Conservation (phyloP, 176 grass and related monocot species). For the Rhynchospora pubera region DNA sequence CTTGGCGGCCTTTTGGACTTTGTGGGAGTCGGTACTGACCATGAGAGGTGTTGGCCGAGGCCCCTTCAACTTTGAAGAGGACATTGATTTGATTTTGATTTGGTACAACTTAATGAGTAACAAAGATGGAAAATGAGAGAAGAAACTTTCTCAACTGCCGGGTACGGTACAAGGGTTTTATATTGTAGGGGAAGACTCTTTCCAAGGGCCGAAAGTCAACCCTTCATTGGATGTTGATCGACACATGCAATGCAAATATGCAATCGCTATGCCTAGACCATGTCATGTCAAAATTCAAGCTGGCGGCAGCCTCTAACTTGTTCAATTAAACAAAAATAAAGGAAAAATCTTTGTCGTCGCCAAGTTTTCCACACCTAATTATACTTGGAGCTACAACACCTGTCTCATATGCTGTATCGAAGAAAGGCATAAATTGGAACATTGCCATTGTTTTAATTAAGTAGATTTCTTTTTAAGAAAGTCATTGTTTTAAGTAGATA, state of each 20-base stretch:
- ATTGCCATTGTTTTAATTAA: too few relatives aligned
- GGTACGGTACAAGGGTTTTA: neutral
- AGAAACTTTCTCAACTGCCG: neutral
- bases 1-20: slow-evolving; percentile 40
- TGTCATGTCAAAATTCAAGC: neutral
- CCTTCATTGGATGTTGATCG: neutral
- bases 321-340: neutral
- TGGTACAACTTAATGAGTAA: neutral
- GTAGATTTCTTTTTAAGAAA: too few relatives aligned
- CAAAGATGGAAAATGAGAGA: neutral
- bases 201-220: neutral
- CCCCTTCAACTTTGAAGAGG: slow-evolving; percentile 29
- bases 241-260: too few relatives aligned
- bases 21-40: slow-evolving; percentile 48
- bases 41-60: slow-evolving; percentile 29
- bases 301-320: slow-evolving; percentile 4
- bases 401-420: too few relatives aligned
- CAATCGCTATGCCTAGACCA: neutral
- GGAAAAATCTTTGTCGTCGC: neutral
- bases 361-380: neutral
- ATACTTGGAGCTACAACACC: neutral
- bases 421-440: neutral
- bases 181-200: slow-evolving; percentile 1
- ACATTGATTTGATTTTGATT: slow-evolving; percentile 12
- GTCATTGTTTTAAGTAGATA: neutral